Base-by-base conservation (phyloP, 345 rosid genomes). In the Camelina hispida region DNA sequence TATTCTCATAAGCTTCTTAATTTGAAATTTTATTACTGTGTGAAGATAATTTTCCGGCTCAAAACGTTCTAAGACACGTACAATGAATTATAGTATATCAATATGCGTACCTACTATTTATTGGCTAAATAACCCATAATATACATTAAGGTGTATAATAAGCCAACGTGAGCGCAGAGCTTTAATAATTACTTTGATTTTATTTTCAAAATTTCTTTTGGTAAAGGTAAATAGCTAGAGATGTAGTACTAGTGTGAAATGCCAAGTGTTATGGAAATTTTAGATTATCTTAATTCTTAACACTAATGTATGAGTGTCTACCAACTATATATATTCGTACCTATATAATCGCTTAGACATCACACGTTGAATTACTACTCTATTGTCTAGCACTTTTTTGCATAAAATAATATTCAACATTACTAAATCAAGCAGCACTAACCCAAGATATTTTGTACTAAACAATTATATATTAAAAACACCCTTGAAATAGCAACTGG, bases 351-450 rank as follows among this genome's bases (percentile, higher is more conserved):
- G 42, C 30, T 61, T 61, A 50, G 13, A 37, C 51, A n/a, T 50
- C 38, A 60, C 68, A 50, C 42, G 61, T 61, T 53, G 35, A 16
- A 43, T 16, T 63, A 51, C 34, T 62, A 44, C 37, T 7, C 57
- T 34, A 65, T 55, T 25, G 62, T 18, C 25, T 66, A 67, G 3
- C 43, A 57, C 68, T 28, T 59, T 23, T 66, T 28, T 20, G 63
- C 53, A 61, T 76, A 52, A 32, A 53, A 42, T 61, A 75, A 75
- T 61, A 68, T 69, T n/a, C 4, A 38, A 52, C 48, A 13, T 76
- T 76, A 53, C 74, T 61, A 68, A 61, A 76, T 69, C 71, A 63
- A 63, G 71, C 3, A 70, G 66, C 80, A 77, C 71, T 77, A 70
- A 77, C 76, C 23, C 20, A 63, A 40, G 20, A 53, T 69, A 43